A percentile compares a stretch with the other conserved stretches of the same genome.
phyloP scores from a whole-genome alignment of 208 protist genomes.

The Trypanosoma brucei region DNA sequence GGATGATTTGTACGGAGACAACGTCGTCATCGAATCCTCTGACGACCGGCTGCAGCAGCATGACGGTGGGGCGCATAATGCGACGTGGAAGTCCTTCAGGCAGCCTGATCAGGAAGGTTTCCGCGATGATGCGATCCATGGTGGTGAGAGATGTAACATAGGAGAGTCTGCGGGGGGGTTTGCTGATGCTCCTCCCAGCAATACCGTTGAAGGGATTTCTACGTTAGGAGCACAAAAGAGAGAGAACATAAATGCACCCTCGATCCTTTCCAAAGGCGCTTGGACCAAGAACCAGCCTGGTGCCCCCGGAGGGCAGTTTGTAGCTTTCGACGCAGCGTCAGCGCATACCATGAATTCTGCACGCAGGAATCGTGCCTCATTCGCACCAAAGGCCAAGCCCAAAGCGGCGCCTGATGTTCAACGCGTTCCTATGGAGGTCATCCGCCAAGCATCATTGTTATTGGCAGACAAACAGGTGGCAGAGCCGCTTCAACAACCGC shows the following conservation, averaged over 20 bases:
- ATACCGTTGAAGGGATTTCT: neutral
- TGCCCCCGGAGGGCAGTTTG: neutral
- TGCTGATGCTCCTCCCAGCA: neutral
- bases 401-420: constrained; percentile 36
- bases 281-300: neutral
- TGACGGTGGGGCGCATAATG: neutral
- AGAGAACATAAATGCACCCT: neutral
- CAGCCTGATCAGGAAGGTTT: neutral
- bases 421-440: constrained; percentile 59
- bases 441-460: constrained; percentile 59
- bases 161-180: neutral
- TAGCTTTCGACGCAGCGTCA: constrained; percentile 11
- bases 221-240: neutral
- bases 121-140: neutral
- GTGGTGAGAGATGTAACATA: neutral
- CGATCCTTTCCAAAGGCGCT: neutral
- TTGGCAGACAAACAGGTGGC: constrained; percentile 12
- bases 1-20: neutral
- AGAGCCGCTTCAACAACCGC: neutral
- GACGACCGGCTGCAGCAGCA: constrained; percentile 1
- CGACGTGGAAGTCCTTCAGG: neutral
- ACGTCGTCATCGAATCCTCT: constrained; percentile 17
- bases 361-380: constrained; percentile 18
- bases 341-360: neutral
- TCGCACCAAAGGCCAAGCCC: constrained; percentile 80